Base-by-base conservation (phyloP, 306 rosid genomes). In the Vigna radiata region DNA sequence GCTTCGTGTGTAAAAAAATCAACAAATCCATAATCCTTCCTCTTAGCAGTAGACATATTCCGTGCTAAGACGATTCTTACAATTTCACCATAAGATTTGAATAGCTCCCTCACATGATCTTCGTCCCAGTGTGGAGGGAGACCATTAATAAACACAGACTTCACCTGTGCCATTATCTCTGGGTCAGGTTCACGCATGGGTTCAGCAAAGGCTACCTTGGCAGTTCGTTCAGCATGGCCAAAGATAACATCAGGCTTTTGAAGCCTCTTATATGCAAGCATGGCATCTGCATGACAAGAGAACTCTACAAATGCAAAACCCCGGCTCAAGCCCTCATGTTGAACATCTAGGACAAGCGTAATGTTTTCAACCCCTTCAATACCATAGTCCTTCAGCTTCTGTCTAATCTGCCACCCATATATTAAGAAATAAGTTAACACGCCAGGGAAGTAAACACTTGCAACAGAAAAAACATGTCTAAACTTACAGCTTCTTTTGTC, bases 171-270 rank as follows among this genome's bases (percentile, higher is more conserved):
- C 97, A 93, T 93, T 70, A 89, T 55, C 70, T 83, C 90, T 23
- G 90, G 93, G 73, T 85, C 89, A 33, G 91, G 92, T 70, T 90
- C 97, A 59, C 81, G 87, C 33, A 75, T 60, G 62, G 96, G 96
- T 83, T 90, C 96, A 59, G 94, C 93, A 89, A 93, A 93, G 68
- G 91, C 96, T 83, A 93, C 96, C 83, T 93, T 93, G 60, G 87
- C 96, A 33, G 93, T 87, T 83, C 94, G 85, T 85, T 93, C 98
- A 79, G 87, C 65, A 72, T 92, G 96, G 67, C 96, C 98, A 84
- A 93, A 90, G 58, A 93, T 75, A 70, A 77, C 98, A 81, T 90
- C 98, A 19, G 91, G 89, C 85, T 88, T 87, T 82, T 89, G 98
- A 88, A 93, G 93, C 79, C 96, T 87, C 92, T 90, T 93, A 78